These are phyloP conservation scores for Mycena sanguinolenta DNA, from an alignment of 768 basidiomycete genomes.

Conservation along the genomic window DNA sequence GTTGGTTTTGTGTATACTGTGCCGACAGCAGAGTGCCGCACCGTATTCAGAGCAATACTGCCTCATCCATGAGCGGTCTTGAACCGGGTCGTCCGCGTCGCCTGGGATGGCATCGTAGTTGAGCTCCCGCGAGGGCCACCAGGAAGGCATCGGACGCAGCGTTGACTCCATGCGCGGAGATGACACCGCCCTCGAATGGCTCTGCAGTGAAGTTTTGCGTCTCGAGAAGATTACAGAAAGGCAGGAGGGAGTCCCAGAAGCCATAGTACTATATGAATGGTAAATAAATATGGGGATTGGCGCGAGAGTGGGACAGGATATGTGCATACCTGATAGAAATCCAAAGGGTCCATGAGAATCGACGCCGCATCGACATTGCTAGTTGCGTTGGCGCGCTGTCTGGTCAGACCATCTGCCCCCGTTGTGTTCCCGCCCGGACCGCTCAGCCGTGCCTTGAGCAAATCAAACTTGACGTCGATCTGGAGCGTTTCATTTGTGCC, in stretches of 20 bases:
- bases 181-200: constrained; percentile 55
- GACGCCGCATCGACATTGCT: constrained; percentile 56
- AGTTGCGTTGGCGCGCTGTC: constrained; percentile 48
- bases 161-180: constrained; percentile 49
- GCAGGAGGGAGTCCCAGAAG: constrained; percentile 56
- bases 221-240: constrained; percentile 64
- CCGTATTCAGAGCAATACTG: constrained; percentile 68
- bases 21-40: constrained; percentile 27
- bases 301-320: constrained; percentile 1
- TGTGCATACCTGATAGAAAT: constrained; percentile 60
- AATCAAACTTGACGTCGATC: constrained; percentile 56
- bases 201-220: constrained; percentile 56
- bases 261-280: constrained; percentile 57
- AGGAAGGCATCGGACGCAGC: constrained; percentile 56
- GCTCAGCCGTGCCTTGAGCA: constrained; percentile 57
- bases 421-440: constrained; percentile 58
- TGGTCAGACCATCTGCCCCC: constrained; percentile 50
- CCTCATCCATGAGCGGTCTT: constrained; percentile 65
- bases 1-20: background rate
- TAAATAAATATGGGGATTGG: constrained; percentile 1
- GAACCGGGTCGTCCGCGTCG: constrained; percentile 56
- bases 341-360: constrained; percentile 63
- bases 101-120: constrained; percentile 61
- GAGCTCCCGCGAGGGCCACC: constrained; percentile 55
- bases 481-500: constrained; percentile 48